Evolutionary conservation across 805 yeast species (phyloP).

Genomic region (Wickerhamomyces alni): DNA sequence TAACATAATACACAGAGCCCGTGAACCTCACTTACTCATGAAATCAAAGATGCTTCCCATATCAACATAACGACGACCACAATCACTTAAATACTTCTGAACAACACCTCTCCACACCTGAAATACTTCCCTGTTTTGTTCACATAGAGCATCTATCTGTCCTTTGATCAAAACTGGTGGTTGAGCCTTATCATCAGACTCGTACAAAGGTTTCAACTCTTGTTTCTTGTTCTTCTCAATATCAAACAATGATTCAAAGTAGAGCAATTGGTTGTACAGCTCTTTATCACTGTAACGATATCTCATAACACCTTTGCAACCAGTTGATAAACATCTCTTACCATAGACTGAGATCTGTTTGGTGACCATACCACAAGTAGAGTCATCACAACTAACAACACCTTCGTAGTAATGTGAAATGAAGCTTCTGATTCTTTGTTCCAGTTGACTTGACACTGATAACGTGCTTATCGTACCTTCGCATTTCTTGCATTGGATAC

Average conservation of each 20-base stretch:
- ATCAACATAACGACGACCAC: constrained; percentile 87
- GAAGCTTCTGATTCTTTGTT: constrained; percentile 59
- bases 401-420: constrained; percentile 81
- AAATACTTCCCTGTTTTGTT: constrained; percentile 67
- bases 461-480: constrained; percentile 42
- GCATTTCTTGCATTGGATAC: constrained; percentile 67
- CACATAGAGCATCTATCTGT: constrained; percentile 67
- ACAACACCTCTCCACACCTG: constrained; percentile 50
- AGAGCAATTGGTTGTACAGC: constrained; percentile 80
- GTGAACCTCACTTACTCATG: constrained; percentile 23
- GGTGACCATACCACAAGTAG: constrained; percentile 72
- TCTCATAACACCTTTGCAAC: constrained; percentile 73
- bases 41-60: constrained; percentile 75
- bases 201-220: constrained; percentile 47
- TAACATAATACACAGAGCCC: no score
- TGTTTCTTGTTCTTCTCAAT: constrained; percentile 65
- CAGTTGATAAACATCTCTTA: constrained; percentile 60
- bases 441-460: constrained; percentile 66
- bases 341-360: constrained; percentile 90
- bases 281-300: constrained; percentile 73
- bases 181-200: constrained; percentile 26
- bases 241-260: constrained; percentile 74
- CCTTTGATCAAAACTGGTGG: constrained; percentile 35
- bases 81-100: constrained; percentile 65
- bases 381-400: constrained; percentile 79